Evolutionary conservation across 2,329 filamentous ascomycete genomes (phyloP).

Genomic region (Fulvia fulva): DNA sequence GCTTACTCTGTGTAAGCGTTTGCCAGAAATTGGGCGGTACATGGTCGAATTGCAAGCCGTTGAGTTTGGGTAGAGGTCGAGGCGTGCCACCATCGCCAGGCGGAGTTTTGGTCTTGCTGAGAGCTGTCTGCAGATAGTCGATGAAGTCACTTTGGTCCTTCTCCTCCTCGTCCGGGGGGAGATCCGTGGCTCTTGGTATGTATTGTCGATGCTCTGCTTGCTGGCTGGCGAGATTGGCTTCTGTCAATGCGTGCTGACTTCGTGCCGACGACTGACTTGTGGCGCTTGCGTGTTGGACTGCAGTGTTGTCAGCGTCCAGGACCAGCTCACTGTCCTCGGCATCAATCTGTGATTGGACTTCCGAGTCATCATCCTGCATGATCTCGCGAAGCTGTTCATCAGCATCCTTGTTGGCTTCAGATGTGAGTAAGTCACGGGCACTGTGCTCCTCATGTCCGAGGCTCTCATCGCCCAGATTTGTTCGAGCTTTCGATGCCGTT

Average conservation of each 20-base stretch:
- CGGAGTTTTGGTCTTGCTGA: background rate
- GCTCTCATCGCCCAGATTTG: background rate
- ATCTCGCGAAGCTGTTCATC: conserved; percentile 6
- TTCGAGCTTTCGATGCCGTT: background rate
- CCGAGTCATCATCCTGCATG: background rate
- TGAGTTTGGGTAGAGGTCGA: background rate
- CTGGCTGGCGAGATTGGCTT: conserved; percentile 32
- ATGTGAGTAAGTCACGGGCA: background rate
- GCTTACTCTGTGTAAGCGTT: background rate
- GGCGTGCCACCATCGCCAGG: background rate
- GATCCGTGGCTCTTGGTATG: conserved; percentile 25
- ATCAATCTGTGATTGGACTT: background rate
- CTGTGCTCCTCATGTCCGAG: background rate
- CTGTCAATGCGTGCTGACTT: conserved; percentile 25
- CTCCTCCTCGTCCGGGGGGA: conserved; percentile 29
- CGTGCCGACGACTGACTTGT: background rate
- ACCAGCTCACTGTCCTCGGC: background rate
- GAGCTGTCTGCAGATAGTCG: conserved; percentile 21
- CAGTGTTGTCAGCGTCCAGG: background rate
- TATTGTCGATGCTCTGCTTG: conserved; percentile 24
- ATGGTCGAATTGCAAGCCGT: background rate
- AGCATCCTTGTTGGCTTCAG: conserved; percentile 1
- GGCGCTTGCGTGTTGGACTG: background rate
- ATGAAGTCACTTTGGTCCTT: conserved; percentile 28
- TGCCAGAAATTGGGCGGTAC: background rate